Evolutionary conservation across 352 stramenopile genomes (phyloP).

Genomic region (Pythium sukuiense): DNA sequence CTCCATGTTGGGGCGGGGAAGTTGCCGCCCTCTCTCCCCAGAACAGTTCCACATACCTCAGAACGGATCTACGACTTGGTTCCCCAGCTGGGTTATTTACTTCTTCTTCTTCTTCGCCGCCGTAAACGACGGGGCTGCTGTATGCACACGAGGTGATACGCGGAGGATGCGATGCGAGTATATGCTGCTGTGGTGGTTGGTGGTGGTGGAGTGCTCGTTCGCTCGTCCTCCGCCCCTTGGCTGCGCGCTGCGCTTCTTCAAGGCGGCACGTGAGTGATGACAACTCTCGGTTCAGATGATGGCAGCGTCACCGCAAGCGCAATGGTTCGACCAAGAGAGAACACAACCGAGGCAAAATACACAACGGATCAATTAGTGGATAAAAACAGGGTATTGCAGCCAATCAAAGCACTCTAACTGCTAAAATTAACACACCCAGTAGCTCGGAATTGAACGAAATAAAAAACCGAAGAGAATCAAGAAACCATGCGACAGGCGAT

Average conservation of each 20-base stretch:
- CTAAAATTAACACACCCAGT: constrained; percentile 21
- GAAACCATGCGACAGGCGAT: constrained; percentile 20
- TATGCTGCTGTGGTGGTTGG: not conserved
- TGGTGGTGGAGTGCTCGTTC: not conserved
- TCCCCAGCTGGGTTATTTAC: constrained; percentile 3
- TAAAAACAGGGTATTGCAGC: constrained; percentile 20
- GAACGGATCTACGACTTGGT: constrained; percentile 6
- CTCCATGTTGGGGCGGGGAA: not conserved
- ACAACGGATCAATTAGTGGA: constrained; percentile 13
- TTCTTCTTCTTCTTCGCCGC: constrained; percentile 1
- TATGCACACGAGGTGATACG: not conserved
- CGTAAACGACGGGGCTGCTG: not conserved
- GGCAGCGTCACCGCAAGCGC: constrained; percentile 27
- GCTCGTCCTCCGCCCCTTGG: constrained; percentile 1
- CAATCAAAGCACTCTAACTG: constrained; percentile 1
- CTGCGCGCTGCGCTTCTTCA: constrained; percentile 9
- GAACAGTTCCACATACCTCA: constrained; percentile 1
- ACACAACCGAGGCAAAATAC: constrained; percentile 16
- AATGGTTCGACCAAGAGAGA: constrained; percentile 25
- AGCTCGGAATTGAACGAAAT: constrained; percentile 7
- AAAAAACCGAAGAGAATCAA: constrained; percentile 30
- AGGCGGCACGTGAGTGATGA: constrained; percentile 18
- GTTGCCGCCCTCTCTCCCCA: not conserved
- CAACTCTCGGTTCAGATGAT: constrained; percentile 20
- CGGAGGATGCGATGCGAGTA: not conserved